Conservation (phyloP, 2,329 filamentous ascomycete genomes). For the Penicillium corylophilum region DNA sequence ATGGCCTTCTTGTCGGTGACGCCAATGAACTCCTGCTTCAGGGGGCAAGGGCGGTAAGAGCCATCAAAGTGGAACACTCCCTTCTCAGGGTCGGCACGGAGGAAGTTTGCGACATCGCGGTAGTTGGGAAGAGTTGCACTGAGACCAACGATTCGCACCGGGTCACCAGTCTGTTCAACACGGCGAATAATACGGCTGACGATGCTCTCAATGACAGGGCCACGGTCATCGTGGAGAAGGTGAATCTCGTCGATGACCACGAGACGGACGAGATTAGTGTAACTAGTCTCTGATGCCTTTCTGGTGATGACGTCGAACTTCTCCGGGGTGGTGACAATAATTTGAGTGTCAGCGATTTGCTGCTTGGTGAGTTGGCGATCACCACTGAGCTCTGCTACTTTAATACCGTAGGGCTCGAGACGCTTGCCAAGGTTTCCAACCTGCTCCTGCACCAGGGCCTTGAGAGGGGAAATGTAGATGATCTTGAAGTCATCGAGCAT, state of each 20-base stretch:
- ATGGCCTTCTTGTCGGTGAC: constrained; percentile 98
- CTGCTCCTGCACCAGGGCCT: constrained; percentile 94
- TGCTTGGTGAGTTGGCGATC: constrained; percentile 98
- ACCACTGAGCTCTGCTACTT: constrained; percentile 92
- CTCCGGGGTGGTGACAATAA: constrained; percentile 97
- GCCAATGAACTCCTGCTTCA: constrained; percentile 96
- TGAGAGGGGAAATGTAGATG: constrained; percentile 93
- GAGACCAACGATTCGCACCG: constrained; percentile 85
- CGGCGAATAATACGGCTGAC: constrained; percentile 91
- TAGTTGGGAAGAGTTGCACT: constrained; percentile 97
- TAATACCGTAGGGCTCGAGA: constrained; percentile 85
- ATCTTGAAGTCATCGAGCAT: constrained; percentile 98
- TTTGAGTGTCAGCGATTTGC: constrained; percentile 95
- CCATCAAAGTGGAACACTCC: constrained; percentile 96
- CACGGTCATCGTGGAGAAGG: constrained; percentile 93
- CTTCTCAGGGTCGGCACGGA: constrained; percentile 81
- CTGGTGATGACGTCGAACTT: constrained; percentile 99
- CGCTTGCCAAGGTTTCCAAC: constrained; percentile 96
- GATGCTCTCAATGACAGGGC: constrained; percentile 94
- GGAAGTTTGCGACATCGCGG: constrained; percentile 89
- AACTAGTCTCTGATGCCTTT: constrained; percentile 94
- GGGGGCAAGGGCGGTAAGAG: constrained; percentile 85
- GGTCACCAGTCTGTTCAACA: constrained; percentile 90
- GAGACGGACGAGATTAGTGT: constrained; percentile 93
- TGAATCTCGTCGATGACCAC: constrained; percentile 99